phyloP scores from a whole-genome alignment of 257 asterid genomes.

The Petunia secreta region DNA sequence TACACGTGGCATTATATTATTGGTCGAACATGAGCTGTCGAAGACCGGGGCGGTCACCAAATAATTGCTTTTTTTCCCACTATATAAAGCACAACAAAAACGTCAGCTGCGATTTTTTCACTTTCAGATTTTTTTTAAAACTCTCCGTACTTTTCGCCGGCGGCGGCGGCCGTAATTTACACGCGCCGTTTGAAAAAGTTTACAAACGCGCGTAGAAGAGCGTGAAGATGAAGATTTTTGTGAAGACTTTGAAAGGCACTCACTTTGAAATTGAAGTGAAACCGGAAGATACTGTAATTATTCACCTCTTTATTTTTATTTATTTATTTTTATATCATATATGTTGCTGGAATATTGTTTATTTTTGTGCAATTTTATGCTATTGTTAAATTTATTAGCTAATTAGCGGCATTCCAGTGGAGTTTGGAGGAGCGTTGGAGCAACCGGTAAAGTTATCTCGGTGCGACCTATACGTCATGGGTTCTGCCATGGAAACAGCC shows the following conservation, averaged over 20 bases:
- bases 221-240: constrained; percentile 67
- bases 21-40: constrained; percentile 21
- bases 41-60: constrained; percentile 34
- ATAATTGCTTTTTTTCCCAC: constrained; percentile 29
- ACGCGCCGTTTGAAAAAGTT: constrained; percentile 29
- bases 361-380: constrained; percentile 17
- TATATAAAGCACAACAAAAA: constrained; percentile 40
- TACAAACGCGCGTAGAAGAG: not conserved
- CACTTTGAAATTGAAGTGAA: constrained; percentile 84
- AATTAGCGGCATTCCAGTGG: not conserved
- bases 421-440: not conserved
- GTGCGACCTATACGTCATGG: not conserved
- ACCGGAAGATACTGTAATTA: constrained; percentile 65
- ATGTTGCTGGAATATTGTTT: not conserved
- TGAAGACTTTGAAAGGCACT: constrained; percentile 81
- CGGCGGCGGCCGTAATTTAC: constrained; percentile 45
- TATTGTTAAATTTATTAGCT: not conserved
- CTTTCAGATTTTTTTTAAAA: constrained; percentile 23
- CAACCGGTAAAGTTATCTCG: not conserved
- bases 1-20: constrained; percentile 28
- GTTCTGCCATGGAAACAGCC: not conserved
- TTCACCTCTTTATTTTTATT: constrained; percentile 16
- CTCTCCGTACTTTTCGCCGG: constrained; percentile 26
- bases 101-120: constrained; percentile 26
- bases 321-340: not conserved